Evolutionary conservation across 2,329 filamentous ascomycete genomes (phyloP).

Genomic region (Colletotrichum sp.): DNA sequence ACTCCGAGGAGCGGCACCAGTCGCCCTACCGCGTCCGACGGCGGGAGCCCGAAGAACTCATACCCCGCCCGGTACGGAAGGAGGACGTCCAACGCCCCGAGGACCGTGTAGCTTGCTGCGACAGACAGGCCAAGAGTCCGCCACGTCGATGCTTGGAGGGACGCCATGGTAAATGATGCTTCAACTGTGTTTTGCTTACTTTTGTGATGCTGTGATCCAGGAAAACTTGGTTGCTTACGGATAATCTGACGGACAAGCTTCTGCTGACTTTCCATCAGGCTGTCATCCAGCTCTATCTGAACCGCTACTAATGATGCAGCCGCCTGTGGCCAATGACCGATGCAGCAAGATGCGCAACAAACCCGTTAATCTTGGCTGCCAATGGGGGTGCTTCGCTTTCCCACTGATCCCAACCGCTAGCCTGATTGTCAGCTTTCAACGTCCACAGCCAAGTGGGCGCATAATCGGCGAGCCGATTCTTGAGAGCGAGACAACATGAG

Average conservation of each 20-base stretch:
- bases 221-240: neutral
- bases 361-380: neutral
- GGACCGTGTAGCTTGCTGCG: conserved; percentile 4
- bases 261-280: neutral
- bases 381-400: neutral
- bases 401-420: neutral
- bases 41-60: neutral
- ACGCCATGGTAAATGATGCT: neutral
- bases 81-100: neutral
- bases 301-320: neutral
- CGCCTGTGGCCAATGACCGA: neutral
- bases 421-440: neutral
- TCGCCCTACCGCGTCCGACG: conserved; percentile 1
- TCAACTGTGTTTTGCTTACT: neutral
- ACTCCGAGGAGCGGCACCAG: conserved; percentile 21
- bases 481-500: conserved; percentile 22
- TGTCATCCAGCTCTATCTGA: neutral
- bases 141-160: conserved; percentile 29
- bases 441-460: neutral
- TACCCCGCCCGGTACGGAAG: neutral
- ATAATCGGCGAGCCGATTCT: neutral
- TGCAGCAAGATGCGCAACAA: neutral
- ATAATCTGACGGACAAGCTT: neutral
- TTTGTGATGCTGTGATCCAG: neutral
- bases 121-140: conserved; percentile 9